phyloP scores from a whole-genome alignment of 2,329 filamentous ascomycete genomes.

The Pseudocercospora cruenta region DNA sequence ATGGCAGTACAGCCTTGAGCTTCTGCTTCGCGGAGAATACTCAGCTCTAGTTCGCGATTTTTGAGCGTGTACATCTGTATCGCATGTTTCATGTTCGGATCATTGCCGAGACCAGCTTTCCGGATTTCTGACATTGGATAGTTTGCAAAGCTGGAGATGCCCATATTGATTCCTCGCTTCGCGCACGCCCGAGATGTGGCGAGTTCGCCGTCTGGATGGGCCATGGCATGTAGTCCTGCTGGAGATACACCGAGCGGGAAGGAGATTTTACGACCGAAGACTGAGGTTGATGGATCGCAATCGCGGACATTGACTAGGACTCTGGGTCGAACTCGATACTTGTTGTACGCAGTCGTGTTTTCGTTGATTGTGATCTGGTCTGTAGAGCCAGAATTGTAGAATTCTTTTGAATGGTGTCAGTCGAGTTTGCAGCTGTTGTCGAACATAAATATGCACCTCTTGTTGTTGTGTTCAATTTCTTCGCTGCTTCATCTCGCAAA shows the following conservation, averaged over 20 bases:
- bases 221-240: conserved; percentile 55
- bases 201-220: conserved; percentile 56
- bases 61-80: conserved; percentile 60
- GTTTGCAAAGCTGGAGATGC: conserved; percentile 53
- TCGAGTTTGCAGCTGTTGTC: conserved; percentile 3
- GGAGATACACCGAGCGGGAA: conserved; percentile 59
- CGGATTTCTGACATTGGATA: conserved; percentile 53
- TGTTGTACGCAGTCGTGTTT: conserved; percentile 56
- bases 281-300: conserved; percentile 45
- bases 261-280: conserved; percentile 48
- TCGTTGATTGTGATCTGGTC: conserved; percentile 58
- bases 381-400: conserved; percentile 61
- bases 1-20: conserved; percentile 56
- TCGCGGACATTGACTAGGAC: conserved; percentile 44
- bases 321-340: conserved; percentile 43
- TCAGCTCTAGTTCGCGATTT: conserved; percentile 53
- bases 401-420: conserved; percentile 45
- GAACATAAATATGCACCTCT: too few species aligned
- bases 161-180: conserved; percentile 51
- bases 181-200: conserved; percentile 54
- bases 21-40: conserved; percentile 38
- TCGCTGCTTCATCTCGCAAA: conserved; percentile 26
- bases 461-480: conserved; percentile 21
- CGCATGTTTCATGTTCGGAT: conserved; percentile 48
- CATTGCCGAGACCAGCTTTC: conserved; percentile 39